Evolutionary conservation across 192 early-diverging fungal species (phyloP).

Genomic region (Dimargaris xerosporica): DNA sequence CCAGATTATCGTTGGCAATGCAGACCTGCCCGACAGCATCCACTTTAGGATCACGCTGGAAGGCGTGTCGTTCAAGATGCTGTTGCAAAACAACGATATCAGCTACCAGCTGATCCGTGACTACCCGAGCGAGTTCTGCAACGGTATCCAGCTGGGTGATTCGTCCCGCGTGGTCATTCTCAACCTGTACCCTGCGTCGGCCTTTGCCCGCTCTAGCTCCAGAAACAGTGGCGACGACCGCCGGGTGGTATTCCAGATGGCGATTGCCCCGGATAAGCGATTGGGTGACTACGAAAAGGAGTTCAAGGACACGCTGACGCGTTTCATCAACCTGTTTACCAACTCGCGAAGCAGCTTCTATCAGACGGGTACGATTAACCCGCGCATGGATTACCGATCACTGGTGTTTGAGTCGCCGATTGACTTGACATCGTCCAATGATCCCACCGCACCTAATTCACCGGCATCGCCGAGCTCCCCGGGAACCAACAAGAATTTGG

Average conservation of each 20-base stretch:
- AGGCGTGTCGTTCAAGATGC: neutral
- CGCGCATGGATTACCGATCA: neutral
- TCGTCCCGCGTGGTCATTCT: neutral
- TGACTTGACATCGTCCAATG: neutral
- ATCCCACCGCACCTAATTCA: neutral
- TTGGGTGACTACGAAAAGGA: neutral
- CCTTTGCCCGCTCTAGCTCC: neutral
- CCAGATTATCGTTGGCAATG: neutral
- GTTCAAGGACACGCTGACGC: neutral
- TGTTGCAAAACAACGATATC: neutral
- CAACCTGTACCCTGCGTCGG: neutral
- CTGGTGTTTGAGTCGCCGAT: neutral
- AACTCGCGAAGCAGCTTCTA: neutral
- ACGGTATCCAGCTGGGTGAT: neutral
- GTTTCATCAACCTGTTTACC: neutral
- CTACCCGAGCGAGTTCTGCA: neutral
- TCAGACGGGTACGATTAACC: neutral
- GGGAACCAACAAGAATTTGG: neutral
- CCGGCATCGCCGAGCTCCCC: neutral
- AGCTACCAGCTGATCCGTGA: neutral
- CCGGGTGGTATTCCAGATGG: constrained; percentile 1
- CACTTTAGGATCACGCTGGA: neutral
- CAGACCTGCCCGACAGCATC: neutral
- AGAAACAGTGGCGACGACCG: neutral
- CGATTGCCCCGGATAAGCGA: neutral